Conservation (phyloP, 2,329 filamentous ascomycete species). For the Diaporthe sp. region DNA sequence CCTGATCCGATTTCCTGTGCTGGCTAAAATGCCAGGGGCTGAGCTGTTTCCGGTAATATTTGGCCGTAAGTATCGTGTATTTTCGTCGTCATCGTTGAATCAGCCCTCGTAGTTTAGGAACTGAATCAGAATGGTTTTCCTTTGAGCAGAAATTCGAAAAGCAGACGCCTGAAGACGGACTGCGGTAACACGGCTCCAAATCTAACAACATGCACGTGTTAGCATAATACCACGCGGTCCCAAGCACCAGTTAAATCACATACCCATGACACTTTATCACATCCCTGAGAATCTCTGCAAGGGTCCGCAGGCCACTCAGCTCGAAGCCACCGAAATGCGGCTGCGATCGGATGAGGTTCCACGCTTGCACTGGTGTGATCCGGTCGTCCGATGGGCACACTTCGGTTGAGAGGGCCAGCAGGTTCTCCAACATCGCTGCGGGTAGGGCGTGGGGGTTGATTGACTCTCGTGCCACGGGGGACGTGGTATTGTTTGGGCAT, state of each 20-base stretch:
- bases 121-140: neutral
- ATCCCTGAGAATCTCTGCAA: slow-evolving; percentile 43
- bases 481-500: neutral
- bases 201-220: neutral
- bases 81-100: too few species aligned
- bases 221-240: neutral
- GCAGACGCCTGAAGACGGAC: slow-evolving; percentile 4
- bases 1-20: neutral
- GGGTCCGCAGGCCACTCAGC: slow-evolving; percentile 39
- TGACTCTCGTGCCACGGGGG: neutral
- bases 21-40: neutral
- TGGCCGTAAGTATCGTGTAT: too few species aligned
- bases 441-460: slow-evolving; percentile 35
- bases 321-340: slow-evolving; percentile 46
- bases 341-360: slow-evolving; percentile 47
- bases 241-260: slow-evolving; percentile 9
- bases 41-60: neutral
- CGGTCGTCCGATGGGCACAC: slow-evolving; percentile 45
- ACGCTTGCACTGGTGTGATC: slow-evolving; percentile 52
- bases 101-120: neutral
- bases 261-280: slow-evolving; percentile 52
- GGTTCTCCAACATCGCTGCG: slow-evolving; percentile 37
- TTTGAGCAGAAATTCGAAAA: neutral
- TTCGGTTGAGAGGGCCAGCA: slow-evolving; percentile 40
- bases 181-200: slow-evolving; percentile 24